Evolutionary conservation across 306 rosid genomes (phyloP).

Genomic region (Rosa chinensis): DNA sequence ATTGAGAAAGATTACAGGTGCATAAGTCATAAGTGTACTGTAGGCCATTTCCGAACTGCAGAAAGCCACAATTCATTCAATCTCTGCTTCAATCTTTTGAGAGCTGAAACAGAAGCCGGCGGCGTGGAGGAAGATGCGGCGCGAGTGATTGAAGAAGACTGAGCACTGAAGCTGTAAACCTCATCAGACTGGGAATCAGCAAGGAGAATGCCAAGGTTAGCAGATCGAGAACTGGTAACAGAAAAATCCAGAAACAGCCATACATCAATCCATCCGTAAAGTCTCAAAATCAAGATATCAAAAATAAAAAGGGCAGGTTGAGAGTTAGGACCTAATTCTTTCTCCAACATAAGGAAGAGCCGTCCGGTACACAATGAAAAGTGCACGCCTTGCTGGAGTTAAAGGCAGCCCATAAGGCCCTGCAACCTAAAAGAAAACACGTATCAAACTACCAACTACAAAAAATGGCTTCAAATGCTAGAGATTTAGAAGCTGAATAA

Average conservation of each 20-base stretch:
- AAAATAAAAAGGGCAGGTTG: neutral
- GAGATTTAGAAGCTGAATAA: neutral
- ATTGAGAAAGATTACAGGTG: constrained; percentile 20
- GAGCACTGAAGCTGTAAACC: constrained; percentile 40
- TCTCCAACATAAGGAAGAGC: too few relatives aligned
- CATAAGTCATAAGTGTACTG: constrained; percentile 49
- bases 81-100: constrained; percentile 56
- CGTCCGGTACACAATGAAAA: constrained; percentile 81
- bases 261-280: neutral
- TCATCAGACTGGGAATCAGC: constrained; percentile 73
- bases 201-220: constrained; percentile 73
- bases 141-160: constrained; percentile 26
- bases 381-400: constrained; percentile 90
- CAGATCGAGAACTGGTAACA: constrained; percentile 70
- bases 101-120: constrained; percentile 43
- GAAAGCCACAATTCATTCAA: constrained; percentile 57
- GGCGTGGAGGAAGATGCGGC: constrained; percentile 39
- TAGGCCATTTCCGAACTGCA: constrained; percentile 77
- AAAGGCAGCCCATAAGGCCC: constrained; percentile 91
- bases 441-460: neutral
- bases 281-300: neutral
- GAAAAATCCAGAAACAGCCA: neutral
- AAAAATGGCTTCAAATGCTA: neutral
- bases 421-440: constrained; percentile 56
- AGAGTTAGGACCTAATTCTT: too few relatives aligned